phyloP scores from a whole-genome alignment of 345 rosid genomes.

The Acer saccharum region DNA sequence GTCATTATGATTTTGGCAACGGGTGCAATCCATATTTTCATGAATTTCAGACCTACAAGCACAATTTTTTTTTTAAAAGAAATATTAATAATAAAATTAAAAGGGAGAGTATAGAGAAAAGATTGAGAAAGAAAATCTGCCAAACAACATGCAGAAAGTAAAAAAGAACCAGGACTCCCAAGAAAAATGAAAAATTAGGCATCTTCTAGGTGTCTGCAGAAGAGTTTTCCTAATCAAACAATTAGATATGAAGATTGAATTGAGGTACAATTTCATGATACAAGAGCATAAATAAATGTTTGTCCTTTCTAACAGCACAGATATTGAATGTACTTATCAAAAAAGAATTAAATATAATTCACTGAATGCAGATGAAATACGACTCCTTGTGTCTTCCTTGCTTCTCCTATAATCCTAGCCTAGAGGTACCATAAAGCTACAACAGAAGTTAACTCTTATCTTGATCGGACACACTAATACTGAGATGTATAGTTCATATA shows the following conservation, averaged over 20 bases:
- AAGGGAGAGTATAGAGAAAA: too few species aligned
- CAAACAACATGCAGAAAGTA: too few species aligned
- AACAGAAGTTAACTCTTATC: not conserved
- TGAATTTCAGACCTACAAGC: constrained; percentile 86
- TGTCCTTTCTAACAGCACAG: not conserved
- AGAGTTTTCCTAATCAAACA: not conserved
- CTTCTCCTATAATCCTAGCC: not conserved
- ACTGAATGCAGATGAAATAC: not conserved
- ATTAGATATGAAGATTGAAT: not conserved
- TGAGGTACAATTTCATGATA: not conserved
- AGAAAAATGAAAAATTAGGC: not conserved
- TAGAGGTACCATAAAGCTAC: not conserved
- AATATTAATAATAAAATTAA: too few species aligned
- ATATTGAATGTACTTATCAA: not conserved
- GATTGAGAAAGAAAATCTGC: too few species aligned
- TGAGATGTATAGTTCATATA: not conserved
- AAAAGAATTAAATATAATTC: not conserved
- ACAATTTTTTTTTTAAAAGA: not conserved
- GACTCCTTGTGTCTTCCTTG: not conserved
- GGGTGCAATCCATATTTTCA: constrained; percentile 75
- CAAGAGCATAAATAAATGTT: not conserved
- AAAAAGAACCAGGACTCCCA: not conserved
- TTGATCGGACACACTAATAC: not conserved
- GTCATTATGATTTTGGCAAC: constrained; percentile 50
- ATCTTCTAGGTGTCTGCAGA: not conserved